Conservation (phyloP, 1,284 basidiomycete species). For the Phaffia rhodozyma region DNA sequence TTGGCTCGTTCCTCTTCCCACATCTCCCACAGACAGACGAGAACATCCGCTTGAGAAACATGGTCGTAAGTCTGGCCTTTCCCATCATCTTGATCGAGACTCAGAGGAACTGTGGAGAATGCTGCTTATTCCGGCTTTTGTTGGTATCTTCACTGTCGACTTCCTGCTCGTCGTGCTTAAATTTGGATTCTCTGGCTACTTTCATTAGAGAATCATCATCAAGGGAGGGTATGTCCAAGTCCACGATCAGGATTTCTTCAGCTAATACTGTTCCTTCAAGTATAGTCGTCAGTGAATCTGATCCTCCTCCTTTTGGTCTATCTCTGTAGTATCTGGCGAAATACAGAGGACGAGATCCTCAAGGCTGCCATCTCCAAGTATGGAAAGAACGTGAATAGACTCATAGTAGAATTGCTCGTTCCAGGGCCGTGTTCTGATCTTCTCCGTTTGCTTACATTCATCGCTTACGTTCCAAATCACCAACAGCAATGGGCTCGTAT, state of each 20-base stretch:
- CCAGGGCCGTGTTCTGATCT: background rate
- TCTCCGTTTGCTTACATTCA: constrained; percentile 14
- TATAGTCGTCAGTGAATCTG: background rate
- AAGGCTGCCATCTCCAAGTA: constrained; percentile 97
- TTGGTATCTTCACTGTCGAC: too few species aligned
- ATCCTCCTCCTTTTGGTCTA: background rate
- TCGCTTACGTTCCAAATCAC: constrained; percentile 27
- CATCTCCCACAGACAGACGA: too few species aligned
- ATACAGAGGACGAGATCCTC: constrained; percentile 75
- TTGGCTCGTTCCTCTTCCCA: too few species aligned
- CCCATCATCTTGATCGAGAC: too few species aligned
- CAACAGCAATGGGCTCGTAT: constrained; percentile 72
- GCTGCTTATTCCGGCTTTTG: too few species aligned
- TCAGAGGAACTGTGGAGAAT: too few species aligned
- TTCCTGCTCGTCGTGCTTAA: background rate
- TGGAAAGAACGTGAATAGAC: constrained; percentile 66
- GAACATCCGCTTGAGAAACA: too few species aligned
- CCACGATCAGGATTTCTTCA: constrained; percentile 8
- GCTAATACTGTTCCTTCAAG: background rate
- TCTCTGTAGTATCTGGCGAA: constrained; percentile 8
- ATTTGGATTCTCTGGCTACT: background rate
- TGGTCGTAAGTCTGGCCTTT: too few species aligned
- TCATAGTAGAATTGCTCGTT: too few species aligned
- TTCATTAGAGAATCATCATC: constrained; percentile 17
- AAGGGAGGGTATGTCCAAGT: constrained; percentile 17